phyloP scores from a whole-genome alignment of 495 filamentous ascomycete species.

The Daldinia bambusicola region DNA sequence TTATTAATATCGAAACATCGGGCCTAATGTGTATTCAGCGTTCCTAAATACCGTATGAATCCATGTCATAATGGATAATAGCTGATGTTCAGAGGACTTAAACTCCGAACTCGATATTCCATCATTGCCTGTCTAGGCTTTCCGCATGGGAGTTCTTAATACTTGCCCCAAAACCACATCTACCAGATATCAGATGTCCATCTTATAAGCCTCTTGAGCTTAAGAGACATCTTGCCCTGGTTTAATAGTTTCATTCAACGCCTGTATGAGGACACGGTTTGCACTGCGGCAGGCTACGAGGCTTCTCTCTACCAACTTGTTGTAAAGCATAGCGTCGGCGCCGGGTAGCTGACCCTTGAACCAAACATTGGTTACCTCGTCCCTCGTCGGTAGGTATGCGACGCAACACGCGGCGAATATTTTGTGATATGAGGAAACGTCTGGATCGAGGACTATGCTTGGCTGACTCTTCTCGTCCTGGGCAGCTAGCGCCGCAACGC shows the following conservation, averaged over 20 bases:
- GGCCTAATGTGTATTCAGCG: background rate
- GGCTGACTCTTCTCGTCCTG: constrained; percentile 50
- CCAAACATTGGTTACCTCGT: constrained; percentile 95
- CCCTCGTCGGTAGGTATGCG: constrained; percentile 85
- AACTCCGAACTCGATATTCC: background rate
- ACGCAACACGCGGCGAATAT: constrained; percentile 86
- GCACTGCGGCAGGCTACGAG: constrained; percentile 56
- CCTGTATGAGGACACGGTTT: constrained; percentile 55
- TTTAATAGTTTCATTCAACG: constrained; percentile 50
- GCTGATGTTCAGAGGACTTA: background rate
- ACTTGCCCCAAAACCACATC: background rate
- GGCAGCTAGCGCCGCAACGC: constrained; percentile 82
- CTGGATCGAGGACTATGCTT: constrained; percentile 80
- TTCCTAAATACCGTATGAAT: background rate
- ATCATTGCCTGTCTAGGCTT: background rate
- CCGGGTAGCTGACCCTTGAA: constrained; percentile 74
- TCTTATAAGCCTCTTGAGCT: background rate
- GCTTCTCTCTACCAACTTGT: constrained; percentile 55
- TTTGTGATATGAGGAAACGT: constrained; percentile 79
- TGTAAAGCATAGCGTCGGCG: constrained; percentile 53
- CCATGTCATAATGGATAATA: background rate
- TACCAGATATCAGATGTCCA: background rate
- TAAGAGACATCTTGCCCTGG: constrained; percentile 40
- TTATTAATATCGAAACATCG: background rate
- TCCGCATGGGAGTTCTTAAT: background rate